Base-by-base conservation (phyloP, 1,284 basidiomycete genomes). In the Coniferiporia sulphurascens region DNA sequence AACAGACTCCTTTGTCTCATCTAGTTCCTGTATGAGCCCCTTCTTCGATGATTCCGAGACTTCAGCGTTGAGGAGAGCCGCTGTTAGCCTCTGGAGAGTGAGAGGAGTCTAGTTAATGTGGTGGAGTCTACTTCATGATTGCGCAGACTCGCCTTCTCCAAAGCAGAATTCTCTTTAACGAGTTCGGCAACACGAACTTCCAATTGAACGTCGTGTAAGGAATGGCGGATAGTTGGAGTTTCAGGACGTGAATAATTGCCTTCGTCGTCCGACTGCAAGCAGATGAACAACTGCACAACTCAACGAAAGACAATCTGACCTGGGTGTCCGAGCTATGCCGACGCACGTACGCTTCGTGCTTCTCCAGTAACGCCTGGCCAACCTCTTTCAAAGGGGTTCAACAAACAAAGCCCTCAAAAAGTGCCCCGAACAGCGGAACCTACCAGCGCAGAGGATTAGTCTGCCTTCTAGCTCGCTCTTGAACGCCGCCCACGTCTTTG, bases 351-450 rank as follows among this genome's bases (percentile, higher is more conserved):
- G 88, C 89, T 73, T 96, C 94, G 70, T 95, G 93, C 63, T 89
- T 80, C 68, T 90, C 85, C 52, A 98, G 72, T 49, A 98, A 74
- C 1, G 94, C 94, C 72, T 94, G 91, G 1, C 95, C 95, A 51
- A 98, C 89, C 76, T 97, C 94, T 93, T 65, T 22, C 50, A 95
- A 50, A 98, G 88, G 76, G 96, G 93, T 93, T 66, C 21, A 52
- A 51, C 35, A 2, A n/a, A 13, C 32, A 48, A 8, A 12, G 38
- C 38, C 32, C 52, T 38, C 27, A 9, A 4, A 9, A 27, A 7
- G 10, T 34, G 21, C 17, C 15, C 9, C n/a, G 41, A 57, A 41
- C 41, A 52, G 19, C 52, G 27, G 60, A 13, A 78, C 84, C 62
- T 68, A 93, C 92, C 91, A 69, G 91, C 92, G 71, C 91, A 92